Evolutionary conservation across 768 basidiomycete genomes (phyloP).

Genomic region (Mycena chlorophos): DNA sequence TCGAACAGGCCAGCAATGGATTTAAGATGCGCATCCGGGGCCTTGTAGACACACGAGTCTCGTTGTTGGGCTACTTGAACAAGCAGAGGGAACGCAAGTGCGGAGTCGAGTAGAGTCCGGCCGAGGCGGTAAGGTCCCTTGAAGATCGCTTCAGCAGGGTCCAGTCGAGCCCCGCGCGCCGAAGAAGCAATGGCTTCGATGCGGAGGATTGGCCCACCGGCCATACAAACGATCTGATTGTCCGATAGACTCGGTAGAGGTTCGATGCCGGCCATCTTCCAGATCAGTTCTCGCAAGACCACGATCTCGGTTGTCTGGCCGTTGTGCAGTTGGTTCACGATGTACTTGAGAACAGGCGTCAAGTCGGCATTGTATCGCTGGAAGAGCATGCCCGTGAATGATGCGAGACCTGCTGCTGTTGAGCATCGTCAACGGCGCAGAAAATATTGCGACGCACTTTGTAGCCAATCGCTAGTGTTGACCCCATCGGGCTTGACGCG

Average conservation of each 20-base stretch:
- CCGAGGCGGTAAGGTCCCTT: constrained; percentile 72
- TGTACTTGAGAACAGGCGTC: constrained; percentile 81
- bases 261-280: constrained; percentile 94
- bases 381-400: constrained; percentile 92
- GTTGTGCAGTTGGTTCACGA: constrained; percentile 85
- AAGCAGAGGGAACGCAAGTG: constrained; percentile 82
- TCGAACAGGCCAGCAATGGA: constrained; percentile 87
- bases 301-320: constrained; percentile 86
- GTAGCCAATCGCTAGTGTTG: constrained; percentile 87
- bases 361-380: constrained; percentile 82
- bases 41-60: constrained; percentile 77
- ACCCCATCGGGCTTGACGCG: constrained; percentile 91
- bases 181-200: constrained; percentile 84
- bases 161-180: constrained; percentile 72
- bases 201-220: constrained; percentile 83
- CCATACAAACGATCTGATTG: constrained; percentile 85
- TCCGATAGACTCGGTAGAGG: constrained; percentile 89
- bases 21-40: constrained; percentile 77
- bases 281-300: constrained; percentile 89
- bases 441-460: constrained; percentile 59
- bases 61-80: constrained; percentile 92
- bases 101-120: constrained; percentile 63
- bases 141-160: constrained; percentile 60
- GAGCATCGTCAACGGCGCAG: constrained; percentile 19
- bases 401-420: constrained; percentile 69